Evolutionary conservation across 78 protist genomes (phyloP).

Genomic region (Dictyostelium firmibasis): DNA sequence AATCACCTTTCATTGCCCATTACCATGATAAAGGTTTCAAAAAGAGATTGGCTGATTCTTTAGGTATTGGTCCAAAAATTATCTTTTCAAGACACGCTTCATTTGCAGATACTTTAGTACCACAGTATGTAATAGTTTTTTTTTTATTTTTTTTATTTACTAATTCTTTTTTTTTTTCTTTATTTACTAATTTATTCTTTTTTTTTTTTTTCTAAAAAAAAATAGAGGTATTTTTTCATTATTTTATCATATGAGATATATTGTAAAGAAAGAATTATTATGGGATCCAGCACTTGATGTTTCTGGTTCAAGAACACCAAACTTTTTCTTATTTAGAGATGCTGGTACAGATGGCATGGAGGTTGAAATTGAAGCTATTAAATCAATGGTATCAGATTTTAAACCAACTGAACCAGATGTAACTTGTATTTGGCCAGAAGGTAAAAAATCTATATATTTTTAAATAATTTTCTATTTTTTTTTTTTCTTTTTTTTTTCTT

Average conservation of each 20-base stretch:
- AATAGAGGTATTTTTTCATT: slow-evolving; percentile 62
- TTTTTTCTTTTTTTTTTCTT: too few relatives aligned
- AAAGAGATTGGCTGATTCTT: slow-evolving; percentile 26
- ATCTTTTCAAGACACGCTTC: slow-evolving; percentile 60
- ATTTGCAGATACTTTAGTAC: slow-evolving; percentile 75
- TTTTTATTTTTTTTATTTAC: neutral
- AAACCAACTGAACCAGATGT: slow-evolving; percentile 65
- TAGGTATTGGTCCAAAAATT: slow-evolving; percentile 62
- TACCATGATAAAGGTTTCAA: neutral
- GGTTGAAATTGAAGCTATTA: slow-evolving; percentile 71
- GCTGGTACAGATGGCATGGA: slow-evolving; percentile 80
- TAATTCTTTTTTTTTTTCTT: neutral
- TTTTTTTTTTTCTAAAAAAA: neutral
- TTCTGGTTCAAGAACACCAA: slow-evolving; percentile 77
- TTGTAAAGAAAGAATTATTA: slow-evolving; percentile 73
- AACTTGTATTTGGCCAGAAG: slow-evolving; percentile 80
- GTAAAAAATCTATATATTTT: too few relatives aligned
- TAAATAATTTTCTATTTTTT: too few relatives aligned
- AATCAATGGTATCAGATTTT: slow-evolving; percentile 38
- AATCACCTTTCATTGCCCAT: neutral
- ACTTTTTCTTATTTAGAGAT: slow-evolving; percentile 75
- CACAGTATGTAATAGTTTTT: slow-evolving; percentile 48
- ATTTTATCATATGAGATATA: slow-evolving; percentile 64
- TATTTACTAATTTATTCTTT: neutral
- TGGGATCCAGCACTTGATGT: slow-evolving; percentile 80